These are phyloP conservation scores for Fusarium continuum DNA, from an alignment of 2,329 filamentous ascomycete species.

Conservation along the genomic window DNA sequence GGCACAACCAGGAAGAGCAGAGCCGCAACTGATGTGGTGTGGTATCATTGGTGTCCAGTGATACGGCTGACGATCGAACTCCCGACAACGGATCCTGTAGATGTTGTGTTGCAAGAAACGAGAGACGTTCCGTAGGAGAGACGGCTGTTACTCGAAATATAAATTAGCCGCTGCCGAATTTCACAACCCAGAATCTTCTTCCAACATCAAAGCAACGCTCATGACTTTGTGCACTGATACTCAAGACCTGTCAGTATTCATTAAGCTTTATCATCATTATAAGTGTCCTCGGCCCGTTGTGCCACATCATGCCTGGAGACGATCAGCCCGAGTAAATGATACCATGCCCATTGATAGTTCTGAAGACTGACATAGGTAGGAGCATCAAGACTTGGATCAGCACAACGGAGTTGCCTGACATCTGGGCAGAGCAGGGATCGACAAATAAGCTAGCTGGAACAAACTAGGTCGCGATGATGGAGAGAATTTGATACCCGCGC, in stretches of 20 bases:
- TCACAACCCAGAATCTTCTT: not conserved
- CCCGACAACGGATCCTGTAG: constrained; percentile 11
- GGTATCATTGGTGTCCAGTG: constrained; percentile 40
- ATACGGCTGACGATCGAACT: constrained; percentile 27
- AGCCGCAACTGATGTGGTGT: constrained; percentile 45
- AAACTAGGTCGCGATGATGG: not conserved
- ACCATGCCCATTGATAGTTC: not conserved
- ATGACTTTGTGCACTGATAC: not conserved
- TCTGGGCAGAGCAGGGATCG: constrained; percentile 21
- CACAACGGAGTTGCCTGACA: constrained; percentile 16
- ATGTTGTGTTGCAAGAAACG: constrained; percentile 10
- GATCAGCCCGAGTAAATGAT: not conserved
- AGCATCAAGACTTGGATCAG: constrained; percentile 10
- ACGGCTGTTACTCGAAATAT: constrained; percentile 20
- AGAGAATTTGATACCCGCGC: constrained; percentile 32
- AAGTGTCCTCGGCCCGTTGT: not conserved
- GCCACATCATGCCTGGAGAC: constrained; percentile 25
- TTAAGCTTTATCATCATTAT: not conserved
- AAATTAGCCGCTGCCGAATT: constrained; percentile 8
- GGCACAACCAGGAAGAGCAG: constrained; percentile 18
- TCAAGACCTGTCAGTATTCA: not conserved
- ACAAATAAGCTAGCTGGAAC: not conserved
- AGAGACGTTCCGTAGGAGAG: constrained; percentile 8
- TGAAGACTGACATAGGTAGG: constrained; percentile 12
- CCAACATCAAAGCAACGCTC: not conserved